Percentiles rank a stretch among this genome's conserved stretches.
Conservation (phyloP, 805 yeast genomes). For the Metschnikowia rubicola region DNA sequence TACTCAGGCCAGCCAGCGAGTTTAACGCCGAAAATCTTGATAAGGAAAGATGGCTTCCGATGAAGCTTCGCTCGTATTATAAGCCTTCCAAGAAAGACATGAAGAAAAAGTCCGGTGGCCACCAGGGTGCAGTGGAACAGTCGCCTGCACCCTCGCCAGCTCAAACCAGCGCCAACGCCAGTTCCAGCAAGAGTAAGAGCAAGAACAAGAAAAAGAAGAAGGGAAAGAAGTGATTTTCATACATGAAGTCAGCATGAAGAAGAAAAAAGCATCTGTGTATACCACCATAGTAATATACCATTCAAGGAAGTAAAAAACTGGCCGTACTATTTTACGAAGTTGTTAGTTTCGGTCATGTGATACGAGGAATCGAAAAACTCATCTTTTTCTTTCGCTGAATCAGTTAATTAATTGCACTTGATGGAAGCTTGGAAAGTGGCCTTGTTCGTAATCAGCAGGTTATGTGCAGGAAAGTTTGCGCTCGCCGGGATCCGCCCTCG, state of each 20-base stretch:
- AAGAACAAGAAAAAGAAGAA: conserved; percentile 24
- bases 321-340: no score
- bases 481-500: neutral
- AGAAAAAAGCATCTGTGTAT: no score
- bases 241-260: no score
- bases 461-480: conserved; percentile 1
- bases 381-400: no score
- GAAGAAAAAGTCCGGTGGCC: conserved; percentile 17
- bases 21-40: conserved; percentile 29
- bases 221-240: conserved; percentile 15
- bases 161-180: conserved; percentile 1
- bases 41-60: conserved; percentile 85
- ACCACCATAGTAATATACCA: no score
- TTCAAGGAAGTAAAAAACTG: no score
- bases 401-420: neutral
- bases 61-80: conserved; percentile 80
- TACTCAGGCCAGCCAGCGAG: conserved; percentile 11
- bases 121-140: conserved; percentile 19
- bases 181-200: conserved; percentile 11
- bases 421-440: neutral
- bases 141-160: conserved; percentile 26
- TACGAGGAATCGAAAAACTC: no score
- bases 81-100: conserved; percentile 52
- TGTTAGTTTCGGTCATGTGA: no score
- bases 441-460: neutral